Evolutionary conservation across 2,329 filamentous ascomycete genomes (phyloP).

Genomic region (Phyllosticta capitalensis): DNA sequence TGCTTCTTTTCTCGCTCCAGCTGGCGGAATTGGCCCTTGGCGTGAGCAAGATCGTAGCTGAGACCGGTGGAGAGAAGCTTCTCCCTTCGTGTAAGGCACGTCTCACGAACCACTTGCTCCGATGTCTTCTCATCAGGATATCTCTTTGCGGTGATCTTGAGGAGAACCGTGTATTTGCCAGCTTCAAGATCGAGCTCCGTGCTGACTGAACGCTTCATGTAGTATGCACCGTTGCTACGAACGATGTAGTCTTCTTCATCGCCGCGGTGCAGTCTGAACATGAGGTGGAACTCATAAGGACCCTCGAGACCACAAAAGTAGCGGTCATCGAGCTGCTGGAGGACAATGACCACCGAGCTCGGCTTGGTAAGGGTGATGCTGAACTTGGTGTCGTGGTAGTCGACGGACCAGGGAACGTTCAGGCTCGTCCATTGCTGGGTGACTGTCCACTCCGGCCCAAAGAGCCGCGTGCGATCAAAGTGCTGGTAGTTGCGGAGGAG

Average conservation of each 20-base stretch:
- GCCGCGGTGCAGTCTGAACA: constrained; percentile 49
- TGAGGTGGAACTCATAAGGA: constrained; percentile 44
- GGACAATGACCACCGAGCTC: constrained; percentile 48
- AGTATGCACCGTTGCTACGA: constrained; percentile 45
- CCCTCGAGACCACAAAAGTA: constrained; percentile 47
- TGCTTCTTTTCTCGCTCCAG: constrained; percentile 37
- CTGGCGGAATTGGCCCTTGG: constrained; percentile 48
- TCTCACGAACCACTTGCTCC: constrained; percentile 58
- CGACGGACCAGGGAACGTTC: constrained; percentile 50
- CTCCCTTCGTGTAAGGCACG: constrained; percentile 49
- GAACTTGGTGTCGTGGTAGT: constrained; percentile 53
- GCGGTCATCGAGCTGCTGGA: constrained; percentile 52
- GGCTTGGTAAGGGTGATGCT: constrained; percentile 42
- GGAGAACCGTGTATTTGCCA: constrained; percentile 63
- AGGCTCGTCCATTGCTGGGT: constrained; percentile 53
- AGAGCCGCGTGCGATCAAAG: constrained; percentile 52
- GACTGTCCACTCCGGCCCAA: constrained; percentile 51
- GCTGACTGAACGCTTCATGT: constrained; percentile 63
- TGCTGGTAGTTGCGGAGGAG: constrained; percentile 49
- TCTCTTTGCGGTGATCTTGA: constrained; percentile 55
- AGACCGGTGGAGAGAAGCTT: constrained; percentile 54
- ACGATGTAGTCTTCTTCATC: constrained; percentile 46
- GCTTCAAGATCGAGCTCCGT: constrained; percentile 65
- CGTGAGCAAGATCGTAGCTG: constrained; percentile 61
- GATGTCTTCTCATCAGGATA: constrained; percentile 34